Evolutionary conservation across 192 early-diverging fungal genomes (phyloP).

Genomic region (Obelidium mucronatum): DNA sequence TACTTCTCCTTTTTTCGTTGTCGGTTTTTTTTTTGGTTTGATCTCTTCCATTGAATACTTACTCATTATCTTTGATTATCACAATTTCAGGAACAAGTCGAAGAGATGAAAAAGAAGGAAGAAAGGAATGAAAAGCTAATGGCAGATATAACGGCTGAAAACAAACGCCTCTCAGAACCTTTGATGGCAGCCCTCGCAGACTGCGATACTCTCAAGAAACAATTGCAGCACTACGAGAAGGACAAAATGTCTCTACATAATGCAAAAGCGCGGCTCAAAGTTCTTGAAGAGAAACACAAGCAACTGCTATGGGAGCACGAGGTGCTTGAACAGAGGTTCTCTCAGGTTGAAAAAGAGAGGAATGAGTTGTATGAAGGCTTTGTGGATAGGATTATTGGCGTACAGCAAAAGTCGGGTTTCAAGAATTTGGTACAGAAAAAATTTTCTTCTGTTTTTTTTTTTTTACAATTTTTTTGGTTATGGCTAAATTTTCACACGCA

Average conservation of each 20-base stretch:
- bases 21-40: neutral
- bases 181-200: conserved; percentile 69
- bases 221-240: conserved; percentile 68
- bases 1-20: conserved; percentile 30
- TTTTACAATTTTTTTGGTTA: conserved; percentile 6
- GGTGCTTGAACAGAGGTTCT: conserved; percentile 68
- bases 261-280: conserved; percentile 63
- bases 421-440: conserved; percentile 65
- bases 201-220: conserved; percentile 62
- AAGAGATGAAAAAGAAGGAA: conserved; percentile 77
- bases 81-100: conserved; percentile 65
- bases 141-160: conserved; percentile 69
- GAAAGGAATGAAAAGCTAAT: conserved; percentile 74
- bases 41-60: too few species aligned
- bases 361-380: conserved; percentile 71
- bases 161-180: conserved; percentile 71
- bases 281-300: conserved; percentile 70
- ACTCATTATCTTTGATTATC: neutral
- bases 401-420: conserved; percentile 74
- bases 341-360: conserved; percentile 67
- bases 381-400: conserved; percentile 67
- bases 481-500: neutral
- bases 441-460: conserved; percentile 19
- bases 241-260: conserved; percentile 69
- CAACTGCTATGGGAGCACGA: conserved; percentile 69